Conservation (phyloP, 306 rosid genomes). For the Parietaria judaica region DNA sequence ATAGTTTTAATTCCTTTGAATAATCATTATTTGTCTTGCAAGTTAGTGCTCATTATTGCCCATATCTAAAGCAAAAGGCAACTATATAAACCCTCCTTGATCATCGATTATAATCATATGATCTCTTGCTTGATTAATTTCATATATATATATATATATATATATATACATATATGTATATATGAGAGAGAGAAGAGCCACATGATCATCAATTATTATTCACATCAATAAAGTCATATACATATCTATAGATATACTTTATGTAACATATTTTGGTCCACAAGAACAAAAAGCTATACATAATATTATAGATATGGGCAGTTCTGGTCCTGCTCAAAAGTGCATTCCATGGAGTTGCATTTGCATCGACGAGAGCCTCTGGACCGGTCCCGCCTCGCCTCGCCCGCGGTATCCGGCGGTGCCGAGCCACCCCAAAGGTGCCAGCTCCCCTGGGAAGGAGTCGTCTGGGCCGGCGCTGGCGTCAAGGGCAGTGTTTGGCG, state of each 20-base stretch:
- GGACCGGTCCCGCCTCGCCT: conserved; percentile 21
- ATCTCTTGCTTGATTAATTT: background rate
- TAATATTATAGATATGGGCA: background rate
- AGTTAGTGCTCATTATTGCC: no score
- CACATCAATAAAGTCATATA: no score
- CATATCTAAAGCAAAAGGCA: no score
- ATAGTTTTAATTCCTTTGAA: no score
- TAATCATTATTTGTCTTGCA: no score
- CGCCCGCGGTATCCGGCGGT: conserved; percentile 52
- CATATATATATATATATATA: no score
- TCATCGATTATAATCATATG: no score
- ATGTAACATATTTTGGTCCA: background rate
- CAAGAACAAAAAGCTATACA: background rate
- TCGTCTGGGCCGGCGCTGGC: conserved; percentile 14
- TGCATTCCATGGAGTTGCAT: conserved; percentile 33
- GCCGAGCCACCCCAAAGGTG: conserved; percentile 40
- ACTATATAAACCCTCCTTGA: no score
- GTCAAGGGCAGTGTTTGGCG: conserved; percentile 42
- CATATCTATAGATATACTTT: no score
- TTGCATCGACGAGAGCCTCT: conserved; percentile 15
- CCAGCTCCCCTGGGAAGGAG: conserved; percentile 17
- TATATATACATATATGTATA: no score
- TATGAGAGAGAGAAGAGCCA: no score
- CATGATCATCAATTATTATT: no score
- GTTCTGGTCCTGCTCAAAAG: conserved; percentile 7